Conservation (phyloP, 768 basidiomycete species). For the Cystofilobasidium capitatum region DNA sequence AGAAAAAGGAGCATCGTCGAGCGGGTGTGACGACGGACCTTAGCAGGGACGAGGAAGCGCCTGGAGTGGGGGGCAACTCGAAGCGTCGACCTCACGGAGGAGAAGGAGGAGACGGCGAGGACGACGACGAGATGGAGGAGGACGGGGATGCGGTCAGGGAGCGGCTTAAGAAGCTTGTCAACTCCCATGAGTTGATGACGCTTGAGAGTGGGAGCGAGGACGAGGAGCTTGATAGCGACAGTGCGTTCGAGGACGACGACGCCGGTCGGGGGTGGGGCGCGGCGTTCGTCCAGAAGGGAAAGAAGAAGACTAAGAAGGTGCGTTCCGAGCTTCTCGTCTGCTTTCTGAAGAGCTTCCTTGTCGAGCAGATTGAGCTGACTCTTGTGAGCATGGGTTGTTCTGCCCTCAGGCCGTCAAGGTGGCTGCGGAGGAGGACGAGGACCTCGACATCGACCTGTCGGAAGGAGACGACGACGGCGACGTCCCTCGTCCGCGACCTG, state of each 20-base stretch:
- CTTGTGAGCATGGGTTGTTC: too few species aligned
- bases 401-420: conserved; percentile 42
- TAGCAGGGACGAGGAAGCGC: conserved; percentile 28
- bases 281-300: conserved; percentile 32
- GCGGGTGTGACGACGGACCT: conserved; percentile 19
- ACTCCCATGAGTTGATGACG: conserved; percentile 36
- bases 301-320: conserved; percentile 26
- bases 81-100: conserved; percentile 27
- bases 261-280: conserved; percentile 40
- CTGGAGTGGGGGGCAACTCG: neutral
- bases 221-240: conserved; percentile 40
- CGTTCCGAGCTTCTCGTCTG: too few species aligned
- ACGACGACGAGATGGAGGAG: conserved; percentile 35
- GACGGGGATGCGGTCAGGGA: conserved; percentile 39
- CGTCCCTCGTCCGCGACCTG: conserved; percentile 16
- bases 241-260: conserved; percentile 40
- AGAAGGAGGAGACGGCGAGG: conserved; percentile 37
- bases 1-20: conserved; percentile 24
- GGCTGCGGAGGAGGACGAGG: conserved; percentile 31
- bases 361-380: too few species aligned
- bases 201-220: conserved; percentile 30
- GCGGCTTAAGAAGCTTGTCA: conserved; percentile 38
- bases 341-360: too few species aligned
- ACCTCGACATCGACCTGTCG: conserved; percentile 19
- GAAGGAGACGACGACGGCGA: conserved; percentile 29